These are phyloP conservation scores for Tuctoria greenei DNA, from an alignment of 176 grass and related monocot genomes.

Conservation along the genomic window DNA sequence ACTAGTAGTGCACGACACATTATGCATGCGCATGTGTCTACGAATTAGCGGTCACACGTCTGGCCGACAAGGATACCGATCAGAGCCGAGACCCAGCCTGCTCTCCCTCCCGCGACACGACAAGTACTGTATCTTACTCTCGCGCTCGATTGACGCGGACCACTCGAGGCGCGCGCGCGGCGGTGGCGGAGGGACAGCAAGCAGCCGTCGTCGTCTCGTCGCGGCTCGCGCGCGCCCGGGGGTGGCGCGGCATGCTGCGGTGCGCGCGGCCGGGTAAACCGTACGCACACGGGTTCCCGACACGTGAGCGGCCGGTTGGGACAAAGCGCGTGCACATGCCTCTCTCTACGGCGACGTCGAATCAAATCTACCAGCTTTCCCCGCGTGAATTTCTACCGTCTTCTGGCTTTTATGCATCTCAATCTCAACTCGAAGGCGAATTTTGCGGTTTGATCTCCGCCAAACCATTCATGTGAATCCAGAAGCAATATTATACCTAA, in stretches of 20 bases:
- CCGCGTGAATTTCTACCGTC: background rate
- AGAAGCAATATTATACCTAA: background rate
- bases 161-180: constrained; percentile 8
- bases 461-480: background rate
- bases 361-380: background rate
- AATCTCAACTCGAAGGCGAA: background rate
- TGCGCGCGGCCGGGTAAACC: background rate
- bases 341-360: background rate
- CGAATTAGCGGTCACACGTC: constrained; percentile 23
- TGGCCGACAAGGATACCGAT: constrained; percentile 29
- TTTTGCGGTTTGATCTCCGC: background rate
- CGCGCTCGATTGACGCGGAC: background rate
- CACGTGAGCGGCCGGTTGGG: background rate
- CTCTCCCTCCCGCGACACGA: constrained; percentile 18
- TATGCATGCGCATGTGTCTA: background rate
- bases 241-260: background rate
- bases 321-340: background rate
- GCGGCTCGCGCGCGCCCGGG: background rate
- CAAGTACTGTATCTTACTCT: background rate
- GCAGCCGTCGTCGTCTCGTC: background rate
- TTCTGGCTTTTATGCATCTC: background rate
- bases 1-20: background rate
- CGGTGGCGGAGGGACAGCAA: background rate
- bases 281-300: background rate
- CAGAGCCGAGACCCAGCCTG: background rate